These are phyloP conservation scores for Grammothele lineata DNA, from an alignment of 768 basidiomycete genomes.

Conservation along the genomic window DNA sequence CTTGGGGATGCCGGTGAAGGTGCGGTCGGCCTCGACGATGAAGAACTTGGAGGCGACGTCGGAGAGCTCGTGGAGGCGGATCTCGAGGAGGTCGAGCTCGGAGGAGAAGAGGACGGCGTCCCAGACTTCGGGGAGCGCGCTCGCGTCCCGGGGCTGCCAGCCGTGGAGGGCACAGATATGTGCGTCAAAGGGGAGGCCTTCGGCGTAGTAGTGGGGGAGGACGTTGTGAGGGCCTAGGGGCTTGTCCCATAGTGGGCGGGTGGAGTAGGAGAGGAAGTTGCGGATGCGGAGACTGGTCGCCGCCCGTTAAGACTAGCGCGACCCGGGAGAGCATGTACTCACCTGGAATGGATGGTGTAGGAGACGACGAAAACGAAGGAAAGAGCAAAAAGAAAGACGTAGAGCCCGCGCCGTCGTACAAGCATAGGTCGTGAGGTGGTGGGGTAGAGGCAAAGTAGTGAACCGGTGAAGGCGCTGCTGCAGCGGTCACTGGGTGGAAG, in stretches of 20 bases:
- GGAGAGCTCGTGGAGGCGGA: conserved; percentile 58
- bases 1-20: conserved; percentile 59
- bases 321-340: not conserved
- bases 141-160: conserved; percentile 38
- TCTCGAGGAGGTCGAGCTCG: conserved; percentile 60
- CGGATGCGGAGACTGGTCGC: conserved; percentile 45
- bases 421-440: conserved; percentile 4
- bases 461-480: not conserved
- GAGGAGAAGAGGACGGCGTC: conserved; percentile 62
- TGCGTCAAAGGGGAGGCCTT: conserved; percentile 41
- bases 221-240: conserved; percentile 43
- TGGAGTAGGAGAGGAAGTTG: conserved; percentile 51
- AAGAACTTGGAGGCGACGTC: conserved; percentile 55
- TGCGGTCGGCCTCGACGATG: conserved; percentile 55
- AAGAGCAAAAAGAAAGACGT: conserved; percentile 1
- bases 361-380: conserved; percentile 3
- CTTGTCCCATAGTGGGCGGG: conserved; percentile 56
- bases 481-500: too few relatives aligned
- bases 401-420: conserved; percentile 10
- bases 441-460: not conserved
- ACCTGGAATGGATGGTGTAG: conserved; percentile 12
- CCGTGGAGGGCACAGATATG: conserved; percentile 50
- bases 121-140: conserved; percentile 31
- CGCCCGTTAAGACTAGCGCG: not conserved
- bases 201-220: conserved; percentile 54